phyloP scores from a whole-genome alignment of 2,329 filamentous ascomycete genomes.

The Penicillium sp. region DNA sequence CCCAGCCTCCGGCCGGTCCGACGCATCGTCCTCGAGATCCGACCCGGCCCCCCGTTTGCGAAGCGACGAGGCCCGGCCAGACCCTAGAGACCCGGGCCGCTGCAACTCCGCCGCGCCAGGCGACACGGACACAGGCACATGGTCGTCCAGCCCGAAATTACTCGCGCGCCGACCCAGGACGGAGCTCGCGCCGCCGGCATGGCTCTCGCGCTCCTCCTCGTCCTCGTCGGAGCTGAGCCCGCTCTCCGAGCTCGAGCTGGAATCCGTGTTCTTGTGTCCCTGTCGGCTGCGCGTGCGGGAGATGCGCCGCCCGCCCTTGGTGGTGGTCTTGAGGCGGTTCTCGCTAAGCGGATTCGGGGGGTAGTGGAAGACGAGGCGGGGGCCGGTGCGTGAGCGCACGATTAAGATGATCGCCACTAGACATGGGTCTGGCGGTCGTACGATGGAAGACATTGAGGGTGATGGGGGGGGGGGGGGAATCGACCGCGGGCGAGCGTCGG shows the following conservation, averaged over 20 bases:
- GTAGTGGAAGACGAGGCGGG: constrained; percentile 83
- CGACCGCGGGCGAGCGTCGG: no score
- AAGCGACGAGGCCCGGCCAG: constrained; percentile 27
- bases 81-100: constrained; percentile 36
- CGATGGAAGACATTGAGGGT: constrained; percentile 45
- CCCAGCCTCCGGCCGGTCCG: constrained; percentile 31
- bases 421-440: constrained; percentile 53
- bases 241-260: constrained; percentile 40
- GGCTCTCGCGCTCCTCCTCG: constrained; percentile 32
- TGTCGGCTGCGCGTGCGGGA: constrained; percentile 33
- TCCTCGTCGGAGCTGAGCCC: constrained; percentile 42
- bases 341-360: constrained; percentile 57
- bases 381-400: constrained; percentile 72
- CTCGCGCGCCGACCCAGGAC: constrained; percentile 29
- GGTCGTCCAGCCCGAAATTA: constrained; percentile 36
- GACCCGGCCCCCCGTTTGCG: constrained; percentile 31
- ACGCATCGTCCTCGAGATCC: constrained; percentile 35
- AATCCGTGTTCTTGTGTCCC: constrained; percentile 37
- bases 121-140: constrained; percentile 26
- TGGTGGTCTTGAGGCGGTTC: constrained; percentile 35
- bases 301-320: constrained; percentile 33
- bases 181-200: constrained; percentile 18
- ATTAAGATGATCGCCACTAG: constrained; percentile 70
- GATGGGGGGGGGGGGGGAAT: constrained; percentile 6
- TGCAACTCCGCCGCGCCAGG: constrained; percentile 29